These are phyloP conservation scores for Persicaria maculosa DNA, from an alignment of 148 eudicot genomes.

Conservation along the genomic window DNA sequence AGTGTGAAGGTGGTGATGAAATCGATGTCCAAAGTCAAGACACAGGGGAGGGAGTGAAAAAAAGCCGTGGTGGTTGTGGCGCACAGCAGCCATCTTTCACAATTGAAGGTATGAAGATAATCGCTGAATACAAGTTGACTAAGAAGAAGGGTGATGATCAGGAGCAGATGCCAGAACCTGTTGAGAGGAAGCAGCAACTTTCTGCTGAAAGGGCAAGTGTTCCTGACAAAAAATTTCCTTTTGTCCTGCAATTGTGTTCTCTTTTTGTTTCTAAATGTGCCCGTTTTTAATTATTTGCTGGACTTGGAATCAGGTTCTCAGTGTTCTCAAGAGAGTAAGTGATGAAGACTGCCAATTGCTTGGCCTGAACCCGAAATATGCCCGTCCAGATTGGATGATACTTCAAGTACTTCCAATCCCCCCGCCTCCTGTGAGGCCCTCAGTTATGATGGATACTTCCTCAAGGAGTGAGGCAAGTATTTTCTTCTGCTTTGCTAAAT, in stretches of 20 bases:
- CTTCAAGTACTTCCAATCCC: conserved; percentile 80
- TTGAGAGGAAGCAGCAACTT: conserved; percentile 57
- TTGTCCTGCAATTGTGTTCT: background rate
- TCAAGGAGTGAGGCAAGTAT: conserved; percentile 61
- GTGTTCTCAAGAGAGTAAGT: conserved; percentile 58
- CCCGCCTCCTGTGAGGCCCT: conserved; percentile 73
- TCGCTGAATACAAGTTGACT: conserved; percentile 56
- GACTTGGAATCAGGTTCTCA: conserved; percentile 41
- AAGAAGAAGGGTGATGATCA: conserved; percentile 63
- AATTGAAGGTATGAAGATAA: conserved; percentile 73
- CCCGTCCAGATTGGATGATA: conserved; percentile 91
- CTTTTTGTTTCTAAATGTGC: background rate
- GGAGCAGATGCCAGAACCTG: conserved; percentile 78
- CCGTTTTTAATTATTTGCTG: background rate
- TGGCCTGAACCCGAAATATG: conserved; percentile 61
- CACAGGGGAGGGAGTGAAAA: conserved; percentile 50
- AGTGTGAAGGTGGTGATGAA: conserved; percentile 97
- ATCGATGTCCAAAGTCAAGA: conserved; percentile 62
- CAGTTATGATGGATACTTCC: conserved; percentile 82
- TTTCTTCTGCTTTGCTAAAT: conserved; percentile 13
- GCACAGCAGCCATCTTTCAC: conserved; percentile 67
- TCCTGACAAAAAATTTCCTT: background rate
- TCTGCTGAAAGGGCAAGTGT: conserved; percentile 56
- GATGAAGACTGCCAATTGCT: conserved; percentile 63
- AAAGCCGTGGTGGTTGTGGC: conserved; percentile 70